Conservation (phyloP, 805 yeast genomes). For the Yarrowia sp. region DNA sequence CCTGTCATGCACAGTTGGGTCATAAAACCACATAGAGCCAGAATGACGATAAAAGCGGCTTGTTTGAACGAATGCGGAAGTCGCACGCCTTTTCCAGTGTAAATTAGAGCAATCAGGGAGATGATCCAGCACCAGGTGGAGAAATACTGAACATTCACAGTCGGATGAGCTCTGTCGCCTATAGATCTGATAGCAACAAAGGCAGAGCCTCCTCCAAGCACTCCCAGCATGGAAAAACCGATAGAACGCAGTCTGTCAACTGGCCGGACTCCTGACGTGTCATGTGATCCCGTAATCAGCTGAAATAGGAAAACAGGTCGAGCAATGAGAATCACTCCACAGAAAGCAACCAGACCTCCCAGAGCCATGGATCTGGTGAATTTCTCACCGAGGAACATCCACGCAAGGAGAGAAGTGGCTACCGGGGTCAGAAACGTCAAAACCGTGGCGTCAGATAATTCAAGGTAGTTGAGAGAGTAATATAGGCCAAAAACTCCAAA, state of each 20-base stretch:
- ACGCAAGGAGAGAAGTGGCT: conserved; percentile 76
- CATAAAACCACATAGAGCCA: conserved; percentile 81
- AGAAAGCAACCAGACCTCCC: conserved; percentile 71
- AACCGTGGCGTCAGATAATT: conserved; percentile 81
- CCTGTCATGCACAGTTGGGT: conserved; percentile 82
- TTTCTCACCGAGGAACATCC: conserved; percentile 67
- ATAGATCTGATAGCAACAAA: conserved; percentile 75
- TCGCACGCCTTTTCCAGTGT: conserved; percentile 50
- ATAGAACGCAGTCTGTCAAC: conserved; percentile 67
- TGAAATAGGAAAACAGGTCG: conserved; percentile 79
- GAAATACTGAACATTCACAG: conserved; percentile 78
- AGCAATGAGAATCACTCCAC: conserved; percentile 82
- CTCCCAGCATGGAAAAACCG: conserved; percentile 67
- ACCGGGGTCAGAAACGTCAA: conserved; percentile 81
- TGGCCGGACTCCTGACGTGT: conserved; percentile 49
- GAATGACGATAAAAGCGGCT: conserved; percentile 65
- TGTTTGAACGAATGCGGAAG: conserved; percentile 67
- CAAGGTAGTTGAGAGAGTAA: conserved; percentile 72
- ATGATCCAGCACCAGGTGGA: conserved; percentile 66
- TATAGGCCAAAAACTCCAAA: conserved; percentile 82
- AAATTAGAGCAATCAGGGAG: conserved; percentile 61
- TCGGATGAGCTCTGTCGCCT: conserved; percentile 80
- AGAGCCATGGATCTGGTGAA: conserved; percentile 70
- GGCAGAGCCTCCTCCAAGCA: conserved; percentile 71
- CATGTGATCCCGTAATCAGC: conserved; percentile 5